Evolutionary conservation across 352 stramenopile genomes (phyloP), one percentile per base, ranked within the genome.

Genomic region (Phytopythium vexans): DNA sequence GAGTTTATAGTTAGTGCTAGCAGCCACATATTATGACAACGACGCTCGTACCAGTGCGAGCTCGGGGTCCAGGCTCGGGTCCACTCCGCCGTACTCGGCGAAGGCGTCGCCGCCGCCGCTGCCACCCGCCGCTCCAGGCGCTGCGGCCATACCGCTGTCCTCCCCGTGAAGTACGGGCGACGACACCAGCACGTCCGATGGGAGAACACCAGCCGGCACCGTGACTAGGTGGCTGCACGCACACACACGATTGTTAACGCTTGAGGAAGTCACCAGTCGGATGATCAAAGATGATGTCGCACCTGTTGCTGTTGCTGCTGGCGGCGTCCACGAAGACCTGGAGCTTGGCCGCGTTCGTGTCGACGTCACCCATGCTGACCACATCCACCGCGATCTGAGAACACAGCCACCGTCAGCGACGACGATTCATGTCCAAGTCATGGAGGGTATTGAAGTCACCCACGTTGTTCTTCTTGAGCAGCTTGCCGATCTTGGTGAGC

Each of bases 401-500:
- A 8, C 41, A 45, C 37, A 57, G 37, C 42, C 7, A 48, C 27
- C 7, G 38, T 38, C 14, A 45, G 40, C 44, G 11, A 42, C 34
- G 12, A 11, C 5, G 49, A 52, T 10, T 35, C 14, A 37, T 6
- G 33, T 41, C 9, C 6, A 16, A 16, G 8, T 3, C 27, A 9
- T 8, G 38, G 15, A 32, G 14, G 21, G 2, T 27, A 48, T 27
- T 9, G 12, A 33, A 43, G 32, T 12, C 8, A 54, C 72, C 48
- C 43, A 93, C 92, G 71, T 99, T 99, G 78, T 99, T 99, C 82
- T 99, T 99, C 79, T 99, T 99, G 41, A 99, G 82, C 43, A 98
- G 78, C 58, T 98, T 98, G 64, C 94, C 97, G 49, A 98, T 96
- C 74, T 98, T 98, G n/a, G 81, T 84, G 45, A 97, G 69, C 49